Evolutionary conservation across 768 basidiomycete genomes (phyloP).

Genomic region (Phaeotremella fagi): DNA sequence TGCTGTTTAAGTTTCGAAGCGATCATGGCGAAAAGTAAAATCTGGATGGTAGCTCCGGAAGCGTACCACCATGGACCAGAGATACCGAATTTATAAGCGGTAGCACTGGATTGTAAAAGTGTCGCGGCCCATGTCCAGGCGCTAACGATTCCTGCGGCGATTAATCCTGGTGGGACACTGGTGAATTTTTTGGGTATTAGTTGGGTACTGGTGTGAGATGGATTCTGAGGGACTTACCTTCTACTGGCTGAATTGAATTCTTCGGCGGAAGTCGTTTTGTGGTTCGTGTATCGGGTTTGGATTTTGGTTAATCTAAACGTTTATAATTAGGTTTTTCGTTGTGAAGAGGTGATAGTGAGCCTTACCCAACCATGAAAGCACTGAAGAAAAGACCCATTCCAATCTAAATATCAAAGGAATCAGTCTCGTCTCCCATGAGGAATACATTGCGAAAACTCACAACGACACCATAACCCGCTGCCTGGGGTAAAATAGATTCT

Average conservation of each 20-base stretch:
- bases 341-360: neutral
- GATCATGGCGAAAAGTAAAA: slow-evolving; percentile 84
- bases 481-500: slow-evolving; percentile 57
- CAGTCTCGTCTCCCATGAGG: neutral
- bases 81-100: slow-evolving; percentile 70
- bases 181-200: neutral
- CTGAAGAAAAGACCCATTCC: slow-evolving; percentile 77
- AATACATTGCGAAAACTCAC: slow-evolving; percentile 49
- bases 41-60: slow-evolving; percentile 76
- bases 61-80: slow-evolving; percentile 77
- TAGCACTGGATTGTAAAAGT: slow-evolving; percentile 29
- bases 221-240: slow-evolving; percentile 31
- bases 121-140: slow-evolving; percentile 69
- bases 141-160: slow-evolving; percentile 85
- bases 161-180: slow-evolving; percentile 80
- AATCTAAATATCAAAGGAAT: slow-evolving; percentile 17
- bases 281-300: slow-evolving; percentile 71
- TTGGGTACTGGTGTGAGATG: too few relatives aligned
- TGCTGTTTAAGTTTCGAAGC: slow-evolving; percentile 89
- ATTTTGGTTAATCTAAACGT: slow-evolving; percentile 67
- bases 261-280: slow-evolving; percentile 70
- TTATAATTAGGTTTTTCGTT: slow-evolving; percentile 60
- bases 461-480: slow-evolving; percentile 72
- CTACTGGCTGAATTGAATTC: slow-evolving; percentile 49
- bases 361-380: slow-evolving; percentile 16